Evolutionary conservation across 129 eudicot genomes (phyloP).

Genomic region (Smallanthus sonchifolius): DNA sequence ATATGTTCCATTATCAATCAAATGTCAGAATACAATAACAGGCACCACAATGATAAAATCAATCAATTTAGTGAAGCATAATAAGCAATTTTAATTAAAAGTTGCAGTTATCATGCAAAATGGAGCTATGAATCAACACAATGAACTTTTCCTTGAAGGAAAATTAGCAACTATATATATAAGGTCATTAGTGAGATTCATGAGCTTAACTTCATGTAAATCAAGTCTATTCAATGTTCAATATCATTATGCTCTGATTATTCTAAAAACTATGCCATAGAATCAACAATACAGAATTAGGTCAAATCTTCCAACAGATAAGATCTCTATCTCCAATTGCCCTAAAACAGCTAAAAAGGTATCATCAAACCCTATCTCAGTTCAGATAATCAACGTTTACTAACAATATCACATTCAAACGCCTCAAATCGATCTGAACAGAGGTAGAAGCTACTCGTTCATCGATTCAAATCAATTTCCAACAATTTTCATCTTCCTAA

Average conservation of each 20-base stretch:
- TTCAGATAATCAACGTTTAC: background rate
- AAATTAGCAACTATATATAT: background rate
- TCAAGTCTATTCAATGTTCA: background rate
- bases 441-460: background rate
- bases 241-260: no score
- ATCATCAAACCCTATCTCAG: background rate
- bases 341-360: background rate
- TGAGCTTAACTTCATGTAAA: background rate
- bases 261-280: no score
- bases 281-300: background rate
- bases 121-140: background rate
- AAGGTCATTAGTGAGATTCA: background rate
- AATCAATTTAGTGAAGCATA: background rate
- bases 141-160: background rate
- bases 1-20: background rate
- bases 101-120: background rate
- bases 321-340: no score
- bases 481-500: background rate
- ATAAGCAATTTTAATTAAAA: background rate
- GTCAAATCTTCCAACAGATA: background rate
- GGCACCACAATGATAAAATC: background rate
- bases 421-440: background rate
- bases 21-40: background rate
- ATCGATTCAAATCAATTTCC: background rate
- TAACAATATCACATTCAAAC: background rate